Base-by-base conservation (phyloP, 2,329 filamentous ascomycete genomes). In the Colletotrichum tabaci region DNA sequence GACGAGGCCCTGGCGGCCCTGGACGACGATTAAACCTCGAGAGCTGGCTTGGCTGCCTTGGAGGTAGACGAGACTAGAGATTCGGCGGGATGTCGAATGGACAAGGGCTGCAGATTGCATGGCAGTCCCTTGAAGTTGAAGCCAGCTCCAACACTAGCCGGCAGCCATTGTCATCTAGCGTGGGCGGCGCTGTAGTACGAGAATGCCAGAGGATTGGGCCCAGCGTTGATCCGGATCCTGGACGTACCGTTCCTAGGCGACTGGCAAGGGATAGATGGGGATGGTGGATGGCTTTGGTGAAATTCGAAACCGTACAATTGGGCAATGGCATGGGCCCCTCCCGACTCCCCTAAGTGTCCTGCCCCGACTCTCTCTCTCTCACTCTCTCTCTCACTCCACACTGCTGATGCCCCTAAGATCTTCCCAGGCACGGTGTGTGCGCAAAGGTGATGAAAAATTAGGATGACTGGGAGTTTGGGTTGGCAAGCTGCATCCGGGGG, bases 401-500 rank as follows among this genome's bases (percentile, higher is more conserved):
- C 21, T 46, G n/a, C 35, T 13, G 58, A 35, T 55, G 52, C 47
- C 30, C 47, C 40, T 61, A 56, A 49, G n/a, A 35, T 44, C n/a
- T 38, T 21, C 44, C 35, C 44, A 56, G 30, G 42, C 42, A 30
- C 44, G 35, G 42, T 42, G 42, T 3, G 52, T 40, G 23, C 23
- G 50, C 42, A 38, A 23, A 67, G 30, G 6, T 30, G 50, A 56
- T 56, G 64, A 56, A 67, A 66, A 67, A 58, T 62, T 52, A n/a
- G 64, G 68, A 67, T 71, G 68, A 63, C 64, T 62, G 40, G 58
- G 63, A 10, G 52, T 58, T 67, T 46, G 38, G 18, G 46, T 53
- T 56, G 42, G 42, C n/a, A 21, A 30, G 38, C 58, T 57, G 58
- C 58, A 50, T 53, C 46, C 38, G 67, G 57, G n/a, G 50, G 23